Base-by-base conservation (phyloP, 176 grass and related monocot genomes). In the Pontederia crassipes region DNA sequence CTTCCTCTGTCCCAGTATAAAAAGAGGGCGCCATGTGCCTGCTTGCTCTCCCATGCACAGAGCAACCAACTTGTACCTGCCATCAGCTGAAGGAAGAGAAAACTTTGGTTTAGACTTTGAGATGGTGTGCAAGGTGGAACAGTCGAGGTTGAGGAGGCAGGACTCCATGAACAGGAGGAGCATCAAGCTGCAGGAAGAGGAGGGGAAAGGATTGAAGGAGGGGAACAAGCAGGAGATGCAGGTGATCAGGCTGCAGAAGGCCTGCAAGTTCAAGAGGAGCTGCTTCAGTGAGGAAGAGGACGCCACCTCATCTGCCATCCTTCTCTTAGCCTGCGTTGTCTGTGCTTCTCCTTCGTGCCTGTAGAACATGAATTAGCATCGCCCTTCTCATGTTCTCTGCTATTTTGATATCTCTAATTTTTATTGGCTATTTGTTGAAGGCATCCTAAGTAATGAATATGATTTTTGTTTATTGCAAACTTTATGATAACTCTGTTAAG, bases 231-330 rank as follows among this genome's bases (percentile, higher is more conserved):
- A 40, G 32, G 32, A 40, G 32, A 40, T 40, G 32, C 32, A 71
- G 75, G 29, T 63, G 28, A 57, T 74, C 74, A 82, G 60, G 79
- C 74, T 95, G 79, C 83, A 75, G 20, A 90, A 82, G 67, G 80
- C 80, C 20, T 87, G 80, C 75, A 80, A 85, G 75, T 95, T 95
- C 80, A 95, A 95, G 80, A 85, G 83, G 53, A 86, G 72, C 77
- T 80, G 83, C 76, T 95, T 86, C 78, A 95, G 70, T 70, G 78
- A 90, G 59, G 91, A 95, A 63, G 80, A 90, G 0, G 77, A 90
- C 67, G 91, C 55, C 4, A 72, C 78, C 10, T 77, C 83, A 54
- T 87, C 83, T 67, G 91, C 86, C 40, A 87, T 95, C 45, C 78
- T 95, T 3, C 68, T 95, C 48, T 72, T 90, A 59, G 91, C 83